phyloP scores from a whole-genome alignment of 2,329 filamentous ascomycete genomes.

The Beauveria rudraprayagi region DNA sequence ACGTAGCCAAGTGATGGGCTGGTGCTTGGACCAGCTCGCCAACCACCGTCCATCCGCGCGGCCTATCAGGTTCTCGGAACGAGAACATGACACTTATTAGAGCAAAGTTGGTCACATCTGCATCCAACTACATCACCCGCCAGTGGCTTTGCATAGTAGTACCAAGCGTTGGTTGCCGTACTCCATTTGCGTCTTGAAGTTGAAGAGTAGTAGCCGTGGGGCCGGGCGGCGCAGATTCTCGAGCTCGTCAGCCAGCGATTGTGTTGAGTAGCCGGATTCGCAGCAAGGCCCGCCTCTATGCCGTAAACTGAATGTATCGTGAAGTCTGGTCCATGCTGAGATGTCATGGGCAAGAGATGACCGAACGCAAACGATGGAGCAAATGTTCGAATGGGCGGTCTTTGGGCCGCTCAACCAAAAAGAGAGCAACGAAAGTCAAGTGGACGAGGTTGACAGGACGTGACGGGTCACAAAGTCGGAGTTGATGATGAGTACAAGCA shows the following conservation, averaged over 20 bases:
- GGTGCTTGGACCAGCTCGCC: neutral
- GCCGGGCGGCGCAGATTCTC: neutral
- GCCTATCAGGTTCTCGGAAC: neutral
- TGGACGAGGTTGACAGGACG: neutral
- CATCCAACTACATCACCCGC: neutral
- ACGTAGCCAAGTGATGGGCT: neutral
- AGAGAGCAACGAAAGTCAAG: neutral
- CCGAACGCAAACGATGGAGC: neutral
- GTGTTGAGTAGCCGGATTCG: neutral
- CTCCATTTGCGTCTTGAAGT: neutral
- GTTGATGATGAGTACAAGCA: neutral
- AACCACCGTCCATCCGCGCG: neutral
- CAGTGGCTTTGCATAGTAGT: neutral
- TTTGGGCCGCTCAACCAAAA: neutral
- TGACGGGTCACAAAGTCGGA: neutral
- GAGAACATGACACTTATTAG: neutral
- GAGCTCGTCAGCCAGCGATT: neutral
- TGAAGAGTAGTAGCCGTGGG: neutral
- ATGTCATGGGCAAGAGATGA: neutral
- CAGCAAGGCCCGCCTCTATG: neutral
- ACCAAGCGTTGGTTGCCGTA: neutral
- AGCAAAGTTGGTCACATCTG: conserved; percentile 1
- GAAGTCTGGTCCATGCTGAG: neutral
- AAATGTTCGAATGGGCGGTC: neutral
- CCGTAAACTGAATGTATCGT: neutral